Percentiles rank a stretch among this genome's conserved stretches.
Evolutionary conservation across 331 rosid genomes (phyloP).

Genomic region (Quercus lobata): DNA sequence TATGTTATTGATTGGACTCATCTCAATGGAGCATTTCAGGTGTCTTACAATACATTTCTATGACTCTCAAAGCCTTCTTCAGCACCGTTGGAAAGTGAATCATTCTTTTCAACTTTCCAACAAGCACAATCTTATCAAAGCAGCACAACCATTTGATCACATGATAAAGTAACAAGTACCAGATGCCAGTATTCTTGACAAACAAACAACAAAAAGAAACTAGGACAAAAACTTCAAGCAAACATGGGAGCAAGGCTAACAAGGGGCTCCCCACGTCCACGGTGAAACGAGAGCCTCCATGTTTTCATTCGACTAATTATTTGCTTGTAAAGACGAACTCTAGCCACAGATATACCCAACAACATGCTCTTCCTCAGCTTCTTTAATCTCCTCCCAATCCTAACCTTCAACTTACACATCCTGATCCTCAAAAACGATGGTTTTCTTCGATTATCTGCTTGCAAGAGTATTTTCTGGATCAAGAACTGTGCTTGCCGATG

Average conservation of each 20-base stretch:
- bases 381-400: conserved; percentile 70
- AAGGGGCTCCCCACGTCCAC: conserved; percentile 33
- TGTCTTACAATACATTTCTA: no score
- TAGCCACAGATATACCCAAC: conserved; percentile 38
- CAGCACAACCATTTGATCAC: not conserved
- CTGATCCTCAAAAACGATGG: conserved; percentile 49
- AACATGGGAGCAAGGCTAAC: conserved; percentile 37
- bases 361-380: conserved; percentile 55
- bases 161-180: not conserved
- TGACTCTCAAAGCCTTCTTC: no score
- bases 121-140: no score
- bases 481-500: conserved; percentile 78
- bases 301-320: conserved; percentile 44
- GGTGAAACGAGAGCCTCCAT: conserved; percentile 47
- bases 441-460: conserved; percentile 42
- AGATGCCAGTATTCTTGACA: not conserved
- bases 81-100: no score
- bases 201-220: not conserved
- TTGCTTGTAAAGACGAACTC: conserved; percentile 41
- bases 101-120: no score
- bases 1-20: no score
- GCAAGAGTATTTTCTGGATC: conserved; percentile 65
- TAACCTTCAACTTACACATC: conserved; percentile 70
- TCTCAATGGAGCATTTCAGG: no score
- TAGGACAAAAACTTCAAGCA: conserved; percentile 12